Evolutionary conservation across 192 early-diverging fungal genomes (phyloP), one percentile per base, ranked within the genome.

Genomic region (Backusella liffmaniae): DNA sequence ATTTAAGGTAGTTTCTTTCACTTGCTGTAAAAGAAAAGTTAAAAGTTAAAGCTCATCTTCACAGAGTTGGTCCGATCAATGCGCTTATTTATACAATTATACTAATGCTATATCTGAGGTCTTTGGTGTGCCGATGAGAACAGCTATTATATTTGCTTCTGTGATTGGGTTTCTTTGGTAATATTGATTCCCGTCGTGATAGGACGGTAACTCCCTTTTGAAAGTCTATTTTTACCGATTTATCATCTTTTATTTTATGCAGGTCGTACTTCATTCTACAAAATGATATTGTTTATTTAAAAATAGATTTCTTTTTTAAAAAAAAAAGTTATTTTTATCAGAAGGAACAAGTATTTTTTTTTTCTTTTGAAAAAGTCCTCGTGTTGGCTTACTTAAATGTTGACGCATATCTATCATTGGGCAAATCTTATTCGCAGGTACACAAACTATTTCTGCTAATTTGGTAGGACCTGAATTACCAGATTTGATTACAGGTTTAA

Each of bases 391-490:
- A 2, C 15, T 77, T 15, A 70, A 76, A 23, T 83, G 82, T 53
- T 80, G 82, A 79, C 82, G 74, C 21, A 44, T 53, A 13, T 75
- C 34, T 13, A 7, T 67, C 4, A 73, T 83, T 23, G 67, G 76
- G 12, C 70, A 73, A 26, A 12, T 80, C 15, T 83, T 79, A 23
- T 83, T 83, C 73, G 73, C 79, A 46, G 66, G 77, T 5, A 56
- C 77, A 30, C 82, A 83, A 67, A 69, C 74, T 49, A 37, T 81
- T 18, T 81, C 77, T 70, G 59, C 82, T n/a, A 83, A 83, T 42
- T 67, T 80, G 13, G 76, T 83, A n/a, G 79, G 82, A 32, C 79
- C 79, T 51, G 82, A 80, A 72, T 37, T 83, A 23, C 82, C 82
- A 29, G 82, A 83, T 69, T 34, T 83, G 7, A 67, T 76, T 70